phyloP scores from a whole-genome alignment of 176 grass and related monocot genomes.

The sorghum (Sorghum bicolor) region Sorghum_bicolor_NCBIv3 NC_012870.2:4719501-4720000 shows the following conservation, averaged over 20 bases:
- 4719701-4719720: too few relatives aligned
- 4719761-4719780: not conserved
- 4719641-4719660: not conserved
- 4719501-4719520: not conserved
- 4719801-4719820: not conserved
- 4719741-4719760: not conserved
- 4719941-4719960: not conserved
- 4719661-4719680: not conserved
- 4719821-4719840: not conserved
- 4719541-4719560: not conserved
- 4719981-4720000: not conserved
- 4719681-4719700: not conserved
- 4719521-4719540: constrained; percentile 18
- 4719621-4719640: not conserved
- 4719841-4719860: constrained; percentile 1
- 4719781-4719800: not conserved
- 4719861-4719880: not conserved
- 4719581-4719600: constrained; percentile 20
- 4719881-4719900: not conserved
- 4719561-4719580: not conserved
- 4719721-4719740: not conserved
- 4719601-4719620: not conserved
- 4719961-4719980: not conserved
- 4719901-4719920: not conserved
- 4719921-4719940: not conserved